These are phyloP conservation scores for Capsicum baccatum DNA, from an alignment of 257 asterid genomes.

Conservation along the genomic window DNA sequence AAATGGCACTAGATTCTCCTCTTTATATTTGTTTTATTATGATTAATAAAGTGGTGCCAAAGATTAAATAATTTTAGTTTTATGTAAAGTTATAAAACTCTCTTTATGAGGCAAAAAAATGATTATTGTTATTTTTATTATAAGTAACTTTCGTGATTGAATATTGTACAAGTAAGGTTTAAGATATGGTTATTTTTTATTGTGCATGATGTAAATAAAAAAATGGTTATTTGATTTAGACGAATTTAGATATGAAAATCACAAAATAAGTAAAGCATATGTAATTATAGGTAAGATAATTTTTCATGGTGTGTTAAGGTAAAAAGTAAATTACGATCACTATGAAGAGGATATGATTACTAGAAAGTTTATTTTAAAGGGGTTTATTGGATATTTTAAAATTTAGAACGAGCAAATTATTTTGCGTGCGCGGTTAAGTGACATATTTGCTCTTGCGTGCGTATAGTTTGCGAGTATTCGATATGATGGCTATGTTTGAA, in stretches of 20 bases:
- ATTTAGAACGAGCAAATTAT: too few species aligned
- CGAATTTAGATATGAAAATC: not conserved
- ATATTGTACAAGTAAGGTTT: not conserved
- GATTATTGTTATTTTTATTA: not conserved
- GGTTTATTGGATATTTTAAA: too few species aligned
- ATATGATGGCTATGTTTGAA: not conserved
- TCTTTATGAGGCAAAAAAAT: not conserved
- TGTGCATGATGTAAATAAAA: not conserved
- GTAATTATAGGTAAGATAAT: not conserved
- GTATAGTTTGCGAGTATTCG: not conserved
- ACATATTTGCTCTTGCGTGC: not conserved
- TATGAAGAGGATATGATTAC: too few species aligned
- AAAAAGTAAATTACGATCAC: not conserved
- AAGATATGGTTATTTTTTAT: not conserved
- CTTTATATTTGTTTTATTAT: not conserved
- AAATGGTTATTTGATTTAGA: not conserved
- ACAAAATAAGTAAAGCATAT: not conserved
- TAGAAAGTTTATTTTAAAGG: too few species aligned
- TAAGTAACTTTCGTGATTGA: not conserved
- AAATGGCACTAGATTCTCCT: too few species aligned
- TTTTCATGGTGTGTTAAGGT: not conserved
- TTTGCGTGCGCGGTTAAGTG: not conserved
- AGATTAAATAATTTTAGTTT: not conserved
- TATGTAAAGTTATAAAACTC: not conserved
- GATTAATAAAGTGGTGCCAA: not conserved